Evolutionary conservation across 192 early-diverging fungal species (phyloP), one percentile per base, ranked within the genome.

Genomic region (Helicostylum pulchrum): DNA sequence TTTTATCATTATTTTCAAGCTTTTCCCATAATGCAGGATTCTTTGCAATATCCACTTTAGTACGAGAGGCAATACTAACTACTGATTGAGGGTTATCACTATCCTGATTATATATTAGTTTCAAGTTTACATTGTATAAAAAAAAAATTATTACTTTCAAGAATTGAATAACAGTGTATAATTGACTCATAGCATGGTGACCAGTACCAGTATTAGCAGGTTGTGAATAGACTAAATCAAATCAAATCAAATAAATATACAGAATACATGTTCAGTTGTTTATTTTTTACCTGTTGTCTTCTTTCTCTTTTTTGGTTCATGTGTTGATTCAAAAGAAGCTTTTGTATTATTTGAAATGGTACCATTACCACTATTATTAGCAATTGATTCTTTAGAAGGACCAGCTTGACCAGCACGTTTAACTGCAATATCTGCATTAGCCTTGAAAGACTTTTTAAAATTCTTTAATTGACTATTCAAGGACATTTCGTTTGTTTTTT

Each of bases 1-100:
- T 84, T 49, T 90, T 90, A 39, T 83, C 79, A 64, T 87, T 91
- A 36, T 74, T 67, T 10, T 74, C 77, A 31, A 91, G 65, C 19
- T 83, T 77, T 6, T 83, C 64, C 68, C 79, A 86, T 49, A 88
- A 77, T 7, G 77, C 70, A 7, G 73, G 70, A 17, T 84, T 81
- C 5, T 76, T 75, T 50, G 64, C 58, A 58, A 90, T 80, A 60
- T 90, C 83, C 19, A 82, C 72, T 31, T 83, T 71, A 26, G 76
- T 77, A 46, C 82, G 77, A 12, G 78, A 62, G n/a, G 73, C 70
- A 53, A 90, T 77, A 52, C 85, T 84, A 7, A 83, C 78, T 1
- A 75, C 65, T 1, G 86, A 74, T 45, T 86, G 86, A 2, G 89
- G 86, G 19, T 78, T 70, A 53, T 87, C 83, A 10, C 74, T 74